Evolutionary conservation across 129 eudicot species (phyloP).

Genomic region (Pseudognaphalium luteoalbum): DNA sequence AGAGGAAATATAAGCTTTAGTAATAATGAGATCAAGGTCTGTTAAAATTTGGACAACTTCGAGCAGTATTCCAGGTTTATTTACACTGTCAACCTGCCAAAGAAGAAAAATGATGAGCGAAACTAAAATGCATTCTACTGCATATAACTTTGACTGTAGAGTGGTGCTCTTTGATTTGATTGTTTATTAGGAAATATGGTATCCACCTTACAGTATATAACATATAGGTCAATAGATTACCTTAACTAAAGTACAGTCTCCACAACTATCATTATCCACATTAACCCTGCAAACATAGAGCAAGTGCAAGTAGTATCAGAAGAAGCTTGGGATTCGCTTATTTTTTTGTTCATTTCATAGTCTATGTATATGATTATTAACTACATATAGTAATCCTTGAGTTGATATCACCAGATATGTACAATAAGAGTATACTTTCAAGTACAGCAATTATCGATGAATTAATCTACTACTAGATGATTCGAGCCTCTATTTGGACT

Average conservation of each 20-base stretch:
- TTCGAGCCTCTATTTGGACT: neutral
- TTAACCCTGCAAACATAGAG: constrained; percentile 59
- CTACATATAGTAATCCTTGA: neutral
- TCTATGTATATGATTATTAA: neutral
- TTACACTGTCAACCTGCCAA: constrained; percentile 85
- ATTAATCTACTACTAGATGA: neutral
- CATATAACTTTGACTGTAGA: constrained; percentile 14
- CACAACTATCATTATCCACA: constrained; percentile 73
- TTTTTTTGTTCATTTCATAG: neutral
- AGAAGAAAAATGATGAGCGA: neutral
- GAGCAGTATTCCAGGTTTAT: constrained; percentile 88
- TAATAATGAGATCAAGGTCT: constrained; percentile 83
- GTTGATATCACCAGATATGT: neutral
- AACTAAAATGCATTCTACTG: constrained; percentile 5
- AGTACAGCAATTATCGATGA: neutral
- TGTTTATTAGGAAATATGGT: neutral
- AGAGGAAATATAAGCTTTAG: constrained; percentile 89
- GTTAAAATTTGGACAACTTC: constrained; percentile 92
- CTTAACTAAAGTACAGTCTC: constrained; percentile 83
- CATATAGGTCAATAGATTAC: constrained; percentile 34
- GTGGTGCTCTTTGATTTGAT: neutral
- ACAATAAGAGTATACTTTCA: neutral
- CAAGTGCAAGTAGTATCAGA: constrained; percentile 13
- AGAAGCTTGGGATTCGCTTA: neutral
- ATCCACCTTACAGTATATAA: neutral